Base-by-base conservation (phyloP, 2,329 filamentous ascomycete species). In the Claviceps maximensis region DNA sequence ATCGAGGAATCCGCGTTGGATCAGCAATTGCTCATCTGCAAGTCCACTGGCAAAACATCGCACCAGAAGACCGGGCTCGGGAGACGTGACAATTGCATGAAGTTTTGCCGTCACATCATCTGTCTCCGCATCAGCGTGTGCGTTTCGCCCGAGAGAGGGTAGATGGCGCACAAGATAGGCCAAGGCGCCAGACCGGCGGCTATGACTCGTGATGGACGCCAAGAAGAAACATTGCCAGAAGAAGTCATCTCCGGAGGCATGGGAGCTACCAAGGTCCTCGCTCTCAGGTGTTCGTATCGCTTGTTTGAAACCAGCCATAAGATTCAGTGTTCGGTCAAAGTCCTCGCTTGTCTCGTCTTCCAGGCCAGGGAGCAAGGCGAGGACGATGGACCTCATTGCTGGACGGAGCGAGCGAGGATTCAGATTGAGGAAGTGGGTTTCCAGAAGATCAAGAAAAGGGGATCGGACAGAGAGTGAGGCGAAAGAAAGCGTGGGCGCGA, bases 221-320 rank as follows among this genome's bases (percentile, higher is more conserved):
- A 98, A 73, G 62, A 98, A 97, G 64, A 98, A 86, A 66, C 89
- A 96, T 70, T 98, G 93, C 93, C 93, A 98, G 67, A 97, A 98
- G 67, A 93, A 96, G 58, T 87, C 87, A 58, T 90, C 87, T 10
- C 83, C 82, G 9, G 76, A 76, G 47, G 73, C 79, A 66, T 79
- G 80, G 40, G 69, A 75, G 53, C 66, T 68, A 33, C 69, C 79
- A 58, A 74, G 74, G 52, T 69, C 71, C 58, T 77, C 71, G 55
- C 76, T 75, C 27, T 70, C 69, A 9, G 69, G 60, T 29, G 82
- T 71, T 54, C 83, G 75, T 60, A 89, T 79, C 48, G 80, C 77
- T 54, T 77, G 69, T 62, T 90, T 89, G 65, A 97, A 82, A 53
- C 79, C 82, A 60, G 93, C 85, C 47, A 97, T 66, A 10, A 95